Conservation (phyloP, 192 early-diverging fungal genomes). For the Dissophora ornata region DNA sequence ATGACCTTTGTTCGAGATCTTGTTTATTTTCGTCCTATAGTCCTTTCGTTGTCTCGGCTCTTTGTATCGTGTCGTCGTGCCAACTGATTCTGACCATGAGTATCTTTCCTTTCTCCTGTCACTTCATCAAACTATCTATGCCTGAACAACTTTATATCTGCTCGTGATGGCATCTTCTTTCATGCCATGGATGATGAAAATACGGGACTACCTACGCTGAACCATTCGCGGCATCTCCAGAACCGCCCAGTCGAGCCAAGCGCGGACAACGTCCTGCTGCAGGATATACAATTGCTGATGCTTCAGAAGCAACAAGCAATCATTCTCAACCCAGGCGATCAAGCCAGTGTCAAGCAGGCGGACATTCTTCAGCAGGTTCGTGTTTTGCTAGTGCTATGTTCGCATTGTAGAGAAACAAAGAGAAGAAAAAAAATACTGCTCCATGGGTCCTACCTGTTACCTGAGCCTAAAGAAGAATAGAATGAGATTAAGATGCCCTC, state of each 20-base stretch:
- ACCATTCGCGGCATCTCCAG: neutral
- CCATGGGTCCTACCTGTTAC: too few relatives aligned
- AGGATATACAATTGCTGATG: constrained; percentile 44
- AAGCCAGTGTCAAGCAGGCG: constrained; percentile 35
- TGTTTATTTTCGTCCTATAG: too few relatives aligned
- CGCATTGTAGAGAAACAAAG: constrained; percentile 12
- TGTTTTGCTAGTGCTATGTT: neutral
- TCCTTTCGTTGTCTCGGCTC: too few relatives aligned
- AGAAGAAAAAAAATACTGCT: neutral
- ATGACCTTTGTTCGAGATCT: too few relatives aligned
- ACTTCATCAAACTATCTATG: neutral
- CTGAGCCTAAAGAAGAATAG: constrained; percentile 3
- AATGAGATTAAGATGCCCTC: too few relatives aligned
- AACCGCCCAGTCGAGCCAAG: constrained; percentile 4
- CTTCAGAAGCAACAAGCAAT: constrained; percentile 44
- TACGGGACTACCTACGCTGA: too few relatives aligned
- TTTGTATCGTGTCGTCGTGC: neutral
- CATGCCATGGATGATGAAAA: too few relatives aligned
- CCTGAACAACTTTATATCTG: too few relatives aligned
- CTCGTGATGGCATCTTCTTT: too few relatives aligned
- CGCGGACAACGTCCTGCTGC: constrained; percentile 25
- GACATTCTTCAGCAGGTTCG: constrained; percentile 48
- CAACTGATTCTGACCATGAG: neutral
- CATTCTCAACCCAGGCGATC: constrained; percentile 36
- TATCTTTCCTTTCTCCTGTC: neutral